Evolutionary conservation across 768 basidiomycete genomes (phyloP).

Genomic region (Boletellus ananas): DNA sequence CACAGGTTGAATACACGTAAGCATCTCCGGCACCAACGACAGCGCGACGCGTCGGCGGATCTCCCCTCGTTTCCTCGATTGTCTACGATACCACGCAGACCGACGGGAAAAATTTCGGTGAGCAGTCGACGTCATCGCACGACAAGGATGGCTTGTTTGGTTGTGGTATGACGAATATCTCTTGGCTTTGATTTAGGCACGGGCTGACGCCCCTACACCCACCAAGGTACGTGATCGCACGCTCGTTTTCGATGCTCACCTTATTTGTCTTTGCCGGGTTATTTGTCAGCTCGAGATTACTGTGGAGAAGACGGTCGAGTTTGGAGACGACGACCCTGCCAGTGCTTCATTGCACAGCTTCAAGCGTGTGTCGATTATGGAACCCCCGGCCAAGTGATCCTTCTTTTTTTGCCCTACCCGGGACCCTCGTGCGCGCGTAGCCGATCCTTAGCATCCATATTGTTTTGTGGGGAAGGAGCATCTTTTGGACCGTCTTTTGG

Average conservation of each 20-base stretch:
- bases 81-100: constrained; percentile 16
- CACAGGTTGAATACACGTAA: constrained; percentile 38
- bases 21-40: constrained; percentile 28
- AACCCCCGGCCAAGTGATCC: constrained; percentile 7
- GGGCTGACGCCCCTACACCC: constrained; percentile 4
- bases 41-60: constrained; percentile 28
- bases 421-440: too few species aligned
- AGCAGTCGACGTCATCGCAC: neutral
- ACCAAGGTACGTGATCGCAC: constrained; percentile 19
- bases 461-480: too few species aligned
- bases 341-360: neutral
- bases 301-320: constrained; percentile 27
- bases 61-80: constrained; percentile 25
- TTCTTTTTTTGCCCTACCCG: too few species aligned
- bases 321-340: constrained; percentile 18
- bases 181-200: neutral
- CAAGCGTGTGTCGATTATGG: constrained; percentile 7
- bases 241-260: neutral
- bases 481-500: too few species aligned
- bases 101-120: constrained; percentile 6
- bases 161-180: too few species aligned
- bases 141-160: neutral
- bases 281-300: constrained; percentile 27
- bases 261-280: neutral
- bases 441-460: too few species aligned